Conservation (phyloP, 73 alveolate species). For the Paramecium sonneborni region DNA sequence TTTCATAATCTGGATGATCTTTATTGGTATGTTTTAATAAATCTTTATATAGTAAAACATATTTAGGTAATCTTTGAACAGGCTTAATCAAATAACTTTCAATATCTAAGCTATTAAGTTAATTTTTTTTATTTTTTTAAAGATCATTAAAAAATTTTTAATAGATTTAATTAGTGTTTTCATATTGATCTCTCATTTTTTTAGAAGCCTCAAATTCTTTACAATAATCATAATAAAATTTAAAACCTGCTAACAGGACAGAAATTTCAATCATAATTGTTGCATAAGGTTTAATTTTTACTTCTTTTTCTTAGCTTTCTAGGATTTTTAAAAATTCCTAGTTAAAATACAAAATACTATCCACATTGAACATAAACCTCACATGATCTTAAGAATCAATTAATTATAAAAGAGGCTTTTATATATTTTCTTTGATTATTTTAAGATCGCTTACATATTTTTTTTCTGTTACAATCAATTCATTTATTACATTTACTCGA, state of each 20-base stretch:
- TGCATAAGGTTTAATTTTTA: neutral
- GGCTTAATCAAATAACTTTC: conserved; percentile 20
- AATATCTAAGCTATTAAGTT: neutral
- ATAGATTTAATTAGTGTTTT: neutral
- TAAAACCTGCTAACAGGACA: neutral
- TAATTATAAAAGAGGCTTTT: neutral
- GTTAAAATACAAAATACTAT: neutral
- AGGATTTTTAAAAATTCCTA: neutral
- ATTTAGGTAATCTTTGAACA: conserved; percentile 42
- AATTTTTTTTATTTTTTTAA: neutral
- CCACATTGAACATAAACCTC: neutral
- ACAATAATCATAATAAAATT: conserved; percentile 45
- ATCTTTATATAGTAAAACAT: conserved; percentile 18
- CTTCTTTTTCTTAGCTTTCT: neutral
- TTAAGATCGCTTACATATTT: neutral
- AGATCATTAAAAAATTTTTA: neutral
- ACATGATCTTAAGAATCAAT: neutral
- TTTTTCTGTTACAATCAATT: conserved; percentile 2
- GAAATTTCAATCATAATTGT: neutral
- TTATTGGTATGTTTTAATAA: conserved; percentile 24
- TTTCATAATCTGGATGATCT: conserved; percentile 25
- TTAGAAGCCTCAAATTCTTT: neutral
- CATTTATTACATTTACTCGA: neutral
- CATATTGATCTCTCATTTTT: neutral
- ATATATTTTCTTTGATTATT: neutral